Conservation (phyloP, 2,329 filamentous ascomycete species). For the Chaetothyriales sp. region DNA sequence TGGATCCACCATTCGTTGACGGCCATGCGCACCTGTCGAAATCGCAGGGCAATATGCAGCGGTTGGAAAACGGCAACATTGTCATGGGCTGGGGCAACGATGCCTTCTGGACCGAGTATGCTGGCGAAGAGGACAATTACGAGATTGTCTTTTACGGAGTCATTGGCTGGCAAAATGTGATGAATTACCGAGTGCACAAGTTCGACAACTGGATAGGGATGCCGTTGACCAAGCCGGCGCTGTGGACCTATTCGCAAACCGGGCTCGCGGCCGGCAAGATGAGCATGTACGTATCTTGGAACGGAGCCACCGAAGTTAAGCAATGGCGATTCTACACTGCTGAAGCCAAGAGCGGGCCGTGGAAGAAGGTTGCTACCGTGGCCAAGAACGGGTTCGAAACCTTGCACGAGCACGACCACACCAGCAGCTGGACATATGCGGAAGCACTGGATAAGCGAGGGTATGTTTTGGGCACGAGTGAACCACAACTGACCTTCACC, state of each 20-base stretch:
- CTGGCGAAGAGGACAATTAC: slow-evolving; percentile 18
- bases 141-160: slow-evolving; percentile 25
- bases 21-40: slow-evolving; percentile 9
- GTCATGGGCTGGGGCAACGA: slow-evolving; percentile 31
- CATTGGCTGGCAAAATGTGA: slow-evolving; percentile 22
- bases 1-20: slow-evolving; percentile 16
- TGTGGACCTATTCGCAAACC: slow-evolving; percentile 25
- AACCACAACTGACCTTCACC: slow-evolving; percentile 23
- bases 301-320: slow-evolving; percentile 34
- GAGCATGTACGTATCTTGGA: slow-evolving; percentile 29
- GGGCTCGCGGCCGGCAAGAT: slow-evolving; percentile 5
- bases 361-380: slow-evolving; percentile 18
- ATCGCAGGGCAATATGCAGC: slow-evolving; percentile 26
- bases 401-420: slow-evolving; percentile 17
- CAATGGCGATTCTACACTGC: slow-evolving; percentile 24
- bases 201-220: slow-evolving; percentile 27
- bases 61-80: slow-evolving; percentile 24
- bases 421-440: slow-evolving; percentile 16
- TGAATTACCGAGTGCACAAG: slow-evolving; percentile 30
- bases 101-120: slow-evolving; percentile 26
- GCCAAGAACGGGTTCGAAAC: slow-evolving; percentile 28
- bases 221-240: slow-evolving; percentile 27
- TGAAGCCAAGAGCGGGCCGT: slow-evolving; percentile 19
- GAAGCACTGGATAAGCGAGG: slow-evolving; percentile 24
- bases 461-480: slow-evolving; percentile 21